A percentile compares a stretch with the other conserved stretches of the same genome.
phyloP scores from a whole-genome alignment of 257 asterid species.

The Coffea canephora region DNA sequence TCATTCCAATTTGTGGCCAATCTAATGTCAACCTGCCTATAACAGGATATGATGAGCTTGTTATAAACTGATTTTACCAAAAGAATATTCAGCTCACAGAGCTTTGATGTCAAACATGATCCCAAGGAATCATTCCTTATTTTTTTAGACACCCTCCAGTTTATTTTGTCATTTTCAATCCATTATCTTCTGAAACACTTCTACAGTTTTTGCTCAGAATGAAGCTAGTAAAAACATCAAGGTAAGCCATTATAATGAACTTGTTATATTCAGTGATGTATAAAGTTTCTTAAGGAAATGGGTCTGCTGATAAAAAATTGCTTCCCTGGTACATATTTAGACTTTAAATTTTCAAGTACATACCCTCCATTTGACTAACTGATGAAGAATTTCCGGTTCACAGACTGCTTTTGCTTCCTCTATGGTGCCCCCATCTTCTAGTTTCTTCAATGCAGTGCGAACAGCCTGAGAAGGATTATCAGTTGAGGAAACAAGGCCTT shows the following conservation, averaged over 20 bases:
- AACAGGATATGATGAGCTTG: neutral
- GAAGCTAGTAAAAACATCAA: neutral
- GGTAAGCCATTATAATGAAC: too few relatives aligned
- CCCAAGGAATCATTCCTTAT: neutral
- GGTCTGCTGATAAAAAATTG: too few relatives aligned
- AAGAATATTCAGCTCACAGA: neutral
- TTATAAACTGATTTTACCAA: neutral
- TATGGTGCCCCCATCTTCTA: conserved; percentile 58
- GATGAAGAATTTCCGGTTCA: conserved; percentile 60
- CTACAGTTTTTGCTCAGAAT: neutral
- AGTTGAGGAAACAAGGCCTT: conserved; percentile 14
- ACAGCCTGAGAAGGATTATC: conserved; percentile 48
- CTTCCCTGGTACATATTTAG: too few relatives aligned
- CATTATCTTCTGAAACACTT: neutral
- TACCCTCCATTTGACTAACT: conserved; percentile 71
- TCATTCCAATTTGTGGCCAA: neutral
- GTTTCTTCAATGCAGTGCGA: conserved; percentile 52
- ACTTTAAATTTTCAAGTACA: neutral
- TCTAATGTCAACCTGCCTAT: neutral
- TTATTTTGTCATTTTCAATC: neutral
- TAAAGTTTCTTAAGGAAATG: too few relatives aligned
- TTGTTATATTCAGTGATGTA: too few relatives aligned
- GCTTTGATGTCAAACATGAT: neutral
- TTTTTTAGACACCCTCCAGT: neutral
- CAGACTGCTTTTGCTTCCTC: conserved; percentile 76